phyloP scores from a whole-genome alignment of 2,329 filamentous ascomycete genomes.

The Lecanicillium sp. region DNA sequence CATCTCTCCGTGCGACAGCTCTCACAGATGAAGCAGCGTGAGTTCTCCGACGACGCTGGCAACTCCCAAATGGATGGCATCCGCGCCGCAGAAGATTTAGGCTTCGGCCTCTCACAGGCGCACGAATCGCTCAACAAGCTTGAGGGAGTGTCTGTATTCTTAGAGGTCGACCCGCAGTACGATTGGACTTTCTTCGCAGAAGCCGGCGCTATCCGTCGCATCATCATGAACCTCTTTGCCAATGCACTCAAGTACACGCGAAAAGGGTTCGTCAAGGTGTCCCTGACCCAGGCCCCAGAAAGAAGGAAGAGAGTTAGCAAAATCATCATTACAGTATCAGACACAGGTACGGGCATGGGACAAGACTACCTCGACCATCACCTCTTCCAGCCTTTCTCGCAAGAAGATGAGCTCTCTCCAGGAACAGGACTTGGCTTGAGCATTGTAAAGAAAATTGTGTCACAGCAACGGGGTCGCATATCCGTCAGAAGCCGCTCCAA shows the following conservation, averaged over 20 bases:
- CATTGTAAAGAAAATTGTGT: conserved; percentile 55
- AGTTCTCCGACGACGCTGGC: background rate
- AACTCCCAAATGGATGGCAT: background rate
- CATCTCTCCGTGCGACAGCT: conserved; percentile 11
- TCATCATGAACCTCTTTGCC: conserved; percentile 58
- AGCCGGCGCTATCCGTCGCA: conserved; percentile 43
- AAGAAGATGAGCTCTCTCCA: conserved; percentile 54
- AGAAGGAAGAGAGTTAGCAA: conserved; percentile 18
- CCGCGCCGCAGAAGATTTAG: background rate
- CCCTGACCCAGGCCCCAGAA: background rate
- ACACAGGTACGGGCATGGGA: conserved; percentile 62
- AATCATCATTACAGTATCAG: conserved; percentile 48
- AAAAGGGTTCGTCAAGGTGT: conserved; percentile 20
- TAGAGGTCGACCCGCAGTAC: conserved; percentile 41
- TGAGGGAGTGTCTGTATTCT: conserved; percentile 36
- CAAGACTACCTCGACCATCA: conserved; percentile 54
- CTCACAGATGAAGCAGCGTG: background rate
- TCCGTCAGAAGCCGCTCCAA: conserved; percentile 43
- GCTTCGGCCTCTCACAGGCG: background rate
- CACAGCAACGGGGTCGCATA: conserved; percentile 52
- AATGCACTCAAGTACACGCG: conserved; percentile 58
- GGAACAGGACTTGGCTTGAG: conserved; percentile 61
- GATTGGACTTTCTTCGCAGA: conserved; percentile 49
- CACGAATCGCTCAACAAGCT: conserved; percentile 19
- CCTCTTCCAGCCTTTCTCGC: conserved; percentile 58